Evolutionary conservation across 805 yeast species (phyloP).

Genomic region (Starmerella bombi): DNA sequence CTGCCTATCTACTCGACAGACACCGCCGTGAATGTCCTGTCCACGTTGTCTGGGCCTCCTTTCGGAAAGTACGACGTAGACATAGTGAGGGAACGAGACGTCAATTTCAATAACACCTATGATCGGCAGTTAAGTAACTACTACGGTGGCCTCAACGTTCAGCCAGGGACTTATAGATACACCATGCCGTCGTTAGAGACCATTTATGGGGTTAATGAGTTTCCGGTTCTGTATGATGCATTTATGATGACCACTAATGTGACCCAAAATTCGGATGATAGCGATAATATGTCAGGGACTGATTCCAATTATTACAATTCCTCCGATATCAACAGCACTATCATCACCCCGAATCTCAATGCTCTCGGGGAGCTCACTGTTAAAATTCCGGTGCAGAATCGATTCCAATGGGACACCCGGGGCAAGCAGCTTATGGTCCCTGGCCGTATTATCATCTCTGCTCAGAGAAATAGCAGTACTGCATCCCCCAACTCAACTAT

Average conservation of each 20-base stretch:
- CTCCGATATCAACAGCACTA: neutral
- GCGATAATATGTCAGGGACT: neutral
- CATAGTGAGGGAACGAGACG: conserved; percentile 1
- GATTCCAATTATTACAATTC: neutral
- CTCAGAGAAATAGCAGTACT: too few species aligned
- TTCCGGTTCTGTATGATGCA: neutral
- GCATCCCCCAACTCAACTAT: neutral
- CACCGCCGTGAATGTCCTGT: neutral
- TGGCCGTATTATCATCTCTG: neutral
- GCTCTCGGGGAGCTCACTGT: neutral
- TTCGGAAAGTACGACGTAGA: neutral
- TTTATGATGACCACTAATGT: too few species aligned
- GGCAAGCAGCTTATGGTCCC: neutral
- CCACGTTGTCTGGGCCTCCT: neutral
- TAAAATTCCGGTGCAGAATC: neutral
- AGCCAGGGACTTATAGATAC: neutral
- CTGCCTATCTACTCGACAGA: neutral
- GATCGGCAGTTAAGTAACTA: neutral
- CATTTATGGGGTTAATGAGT: neutral
- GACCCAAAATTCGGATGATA: neutral
- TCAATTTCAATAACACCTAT: neutral
- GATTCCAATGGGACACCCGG: neutral
- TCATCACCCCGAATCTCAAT: neutral
- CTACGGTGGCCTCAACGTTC: neutral
- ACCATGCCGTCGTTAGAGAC: neutral